phyloP scores from a whole-genome alignment of 768 basidiomycete genomes.

The Naganishia onofrii region DNA sequence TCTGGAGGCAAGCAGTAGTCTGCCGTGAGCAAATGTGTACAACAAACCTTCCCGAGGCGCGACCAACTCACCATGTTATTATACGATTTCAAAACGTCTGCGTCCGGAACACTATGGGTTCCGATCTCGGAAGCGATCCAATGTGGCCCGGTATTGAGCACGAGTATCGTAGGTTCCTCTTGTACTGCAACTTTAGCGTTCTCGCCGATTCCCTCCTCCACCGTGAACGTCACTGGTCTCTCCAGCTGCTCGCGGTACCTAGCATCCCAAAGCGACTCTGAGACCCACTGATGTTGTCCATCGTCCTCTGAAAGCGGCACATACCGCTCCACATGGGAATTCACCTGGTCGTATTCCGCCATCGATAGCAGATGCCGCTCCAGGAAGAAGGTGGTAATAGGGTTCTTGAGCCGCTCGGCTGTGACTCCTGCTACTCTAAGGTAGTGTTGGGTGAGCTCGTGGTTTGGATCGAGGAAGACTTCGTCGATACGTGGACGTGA shows the following conservation, averaged over 20 bases:
- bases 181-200: neutral
- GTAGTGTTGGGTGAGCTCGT: neutral
- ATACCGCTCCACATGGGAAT: constrained; percentile 11
- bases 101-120: neutral
- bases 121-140: constrained; percentile 21
- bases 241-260: constrained; percentile 16
- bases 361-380: constrained; percentile 18
- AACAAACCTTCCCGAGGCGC: neutral
- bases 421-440: constrained; percentile 20
- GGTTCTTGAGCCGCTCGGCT: neutral
- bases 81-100: constrained; percentile 18
- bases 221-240: neutral
- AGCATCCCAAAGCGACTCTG: constrained; percentile 18
- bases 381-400: constrained; percentile 20
- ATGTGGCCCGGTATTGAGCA: constrained; percentile 30
- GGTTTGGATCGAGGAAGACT: constrained; percentile 18
- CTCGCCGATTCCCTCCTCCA: neutral
- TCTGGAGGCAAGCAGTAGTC: neutral
- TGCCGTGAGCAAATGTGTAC: neutral
- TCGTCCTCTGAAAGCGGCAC: constrained; percentile 4
- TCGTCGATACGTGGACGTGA: constrained; percentile 5
- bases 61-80: constrained; percentile 20
- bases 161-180: constrained; percentile 24
- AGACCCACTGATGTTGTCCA: constrained; percentile 20
- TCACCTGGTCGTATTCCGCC: constrained; percentile 22